Evolutionary conservation across 1,139 yeast species (phyloP), one percentile per base, ranked within the genome.

Genomic region (Lodderomyces parapsilosis): DNA sequence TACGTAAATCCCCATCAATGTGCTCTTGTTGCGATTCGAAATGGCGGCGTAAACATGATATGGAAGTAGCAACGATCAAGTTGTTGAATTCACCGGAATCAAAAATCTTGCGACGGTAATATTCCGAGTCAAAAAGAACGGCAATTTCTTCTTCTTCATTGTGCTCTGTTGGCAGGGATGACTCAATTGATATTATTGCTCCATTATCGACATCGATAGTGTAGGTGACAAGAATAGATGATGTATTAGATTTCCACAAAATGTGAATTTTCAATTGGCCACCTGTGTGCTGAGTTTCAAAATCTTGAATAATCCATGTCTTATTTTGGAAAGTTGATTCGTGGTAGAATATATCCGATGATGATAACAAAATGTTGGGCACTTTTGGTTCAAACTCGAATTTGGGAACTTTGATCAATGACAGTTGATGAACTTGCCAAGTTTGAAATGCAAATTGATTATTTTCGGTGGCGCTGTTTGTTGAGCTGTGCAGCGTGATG

Each of bases 241-340:
- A 68, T 2, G 78, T 75, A 49, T 83, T 83, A 46, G 86, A 80
- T 53, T 83, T 83, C 87, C 87, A 82, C 34, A 83, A 63, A 1
- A 79, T 61, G 42, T 63, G 55, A 43, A 62, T 60, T 15, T 48
- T 48, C 48, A 68, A 36, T 19, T 31, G 6, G 56, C 51, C 50
- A 48, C 55, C 22, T 2, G 19, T 51, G 60, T 62, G 45, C 63
- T 77, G 49, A 9, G 55, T 44, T 24, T 53, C 56, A 46, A 57
- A 71, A 49, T 72, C 77, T 52, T 71, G 78, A 40, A 71, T 60
- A 49, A 64, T 58, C 87, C 87, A 81, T 39, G 75, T 63, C 0
- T 78, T 63, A n/a, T 47, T 52, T 36, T 47, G 52, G 22, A 44
- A 45, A 17, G 43, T 43, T 8, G 49, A 45, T 23, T 46, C 42